phyloP scores from a whole-genome alignment of 805 yeast genomes.

The Saccharomyces eubayanus region DNA sequence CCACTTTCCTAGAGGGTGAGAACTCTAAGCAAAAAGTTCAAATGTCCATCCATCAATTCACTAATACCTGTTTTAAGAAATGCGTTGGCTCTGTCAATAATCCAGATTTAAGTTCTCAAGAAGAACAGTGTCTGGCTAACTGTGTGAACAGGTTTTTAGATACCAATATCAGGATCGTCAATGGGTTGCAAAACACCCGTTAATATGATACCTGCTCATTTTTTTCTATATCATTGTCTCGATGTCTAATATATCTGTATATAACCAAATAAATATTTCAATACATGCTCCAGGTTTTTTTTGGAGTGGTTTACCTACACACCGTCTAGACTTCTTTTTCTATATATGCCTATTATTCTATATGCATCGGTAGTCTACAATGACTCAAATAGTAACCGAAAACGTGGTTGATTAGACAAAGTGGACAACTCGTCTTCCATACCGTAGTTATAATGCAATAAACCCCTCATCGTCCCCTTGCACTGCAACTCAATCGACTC shows the following conservation, averaged over 20 bases:
- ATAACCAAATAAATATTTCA: neutral
- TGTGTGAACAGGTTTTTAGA: constrained; percentile 84
- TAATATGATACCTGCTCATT: constrained; percentile 3
- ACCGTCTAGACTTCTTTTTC: neutral
- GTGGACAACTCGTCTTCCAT: neutral
- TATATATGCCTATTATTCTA: neutral
- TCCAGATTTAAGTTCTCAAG: constrained; percentile 45
- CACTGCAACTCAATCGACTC: neutral
- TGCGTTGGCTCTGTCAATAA: constrained; percentile 49
- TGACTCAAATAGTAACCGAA: neutral
- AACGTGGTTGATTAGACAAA: neutral
- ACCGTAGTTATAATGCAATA: neutral
- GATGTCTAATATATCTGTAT: neutral
- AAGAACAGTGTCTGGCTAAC: constrained; percentile 65
- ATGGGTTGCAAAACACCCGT: constrained; percentile 33
- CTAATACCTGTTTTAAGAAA: constrained; percentile 84
- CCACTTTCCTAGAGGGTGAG: constrained; percentile 71
- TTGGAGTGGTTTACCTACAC: neutral
- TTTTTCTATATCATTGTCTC: neutral
- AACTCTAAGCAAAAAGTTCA: constrained; percentile 83
- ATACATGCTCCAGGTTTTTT: neutral
- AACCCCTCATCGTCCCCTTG: neutral
- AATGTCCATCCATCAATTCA: constrained; percentile 76
- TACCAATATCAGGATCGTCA: constrained; percentile 77
- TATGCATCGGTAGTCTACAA: neutral